Conservation (phyloP, 768 basidiomycete species). For the Tephrocybe sp. region DNA sequence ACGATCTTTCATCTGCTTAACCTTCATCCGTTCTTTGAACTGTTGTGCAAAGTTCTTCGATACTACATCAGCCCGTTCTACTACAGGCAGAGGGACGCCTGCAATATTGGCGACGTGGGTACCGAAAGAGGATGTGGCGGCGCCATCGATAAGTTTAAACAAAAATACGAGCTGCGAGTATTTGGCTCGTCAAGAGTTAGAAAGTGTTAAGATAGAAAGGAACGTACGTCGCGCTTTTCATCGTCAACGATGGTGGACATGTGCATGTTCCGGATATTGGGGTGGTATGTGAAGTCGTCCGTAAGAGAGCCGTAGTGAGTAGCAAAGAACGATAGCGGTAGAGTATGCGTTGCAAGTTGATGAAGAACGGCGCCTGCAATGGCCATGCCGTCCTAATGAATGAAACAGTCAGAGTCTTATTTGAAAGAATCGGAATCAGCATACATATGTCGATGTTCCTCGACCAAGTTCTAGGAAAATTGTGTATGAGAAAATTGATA, state of each 20-base stretch:
- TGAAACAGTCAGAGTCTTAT: not conserved
- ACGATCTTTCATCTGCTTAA: constrained; percentile 53
- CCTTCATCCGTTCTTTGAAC: constrained; percentile 79
- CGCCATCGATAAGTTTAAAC: constrained; percentile 89
- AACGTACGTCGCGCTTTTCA: constrained; percentile 77
- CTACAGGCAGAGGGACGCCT: constrained; percentile 83
- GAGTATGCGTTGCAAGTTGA: constrained; percentile 88
- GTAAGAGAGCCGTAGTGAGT: constrained; percentile 97
- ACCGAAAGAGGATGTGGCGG: constrained; percentile 87
- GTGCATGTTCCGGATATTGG: constrained; percentile 92
- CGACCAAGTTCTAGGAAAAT: constrained; percentile 77
- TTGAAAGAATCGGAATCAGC: constrained; percentile 8
- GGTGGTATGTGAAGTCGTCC: constrained; percentile 90
- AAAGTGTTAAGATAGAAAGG: constrained; percentile 2
- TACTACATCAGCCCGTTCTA: constrained; percentile 84
- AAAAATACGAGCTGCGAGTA: constrained; percentile 93
- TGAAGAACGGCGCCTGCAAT: constrained; percentile 96
- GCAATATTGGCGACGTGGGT: constrained; percentile 95
- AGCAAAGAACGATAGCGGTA: constrained; percentile 93
- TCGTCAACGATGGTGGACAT: constrained; percentile 96
- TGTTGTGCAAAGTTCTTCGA: constrained; percentile 85
- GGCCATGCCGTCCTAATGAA: constrained; percentile 91
- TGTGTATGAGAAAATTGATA: constrained; percentile 8
- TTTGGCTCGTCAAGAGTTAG: too few species aligned
- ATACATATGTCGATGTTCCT: constrained; percentile 91